Evolutionary conservation across 345 rosid species (phyloP), one percentile per base, ranked within the genome.

Genomic region (Balakata baccata): DNA sequence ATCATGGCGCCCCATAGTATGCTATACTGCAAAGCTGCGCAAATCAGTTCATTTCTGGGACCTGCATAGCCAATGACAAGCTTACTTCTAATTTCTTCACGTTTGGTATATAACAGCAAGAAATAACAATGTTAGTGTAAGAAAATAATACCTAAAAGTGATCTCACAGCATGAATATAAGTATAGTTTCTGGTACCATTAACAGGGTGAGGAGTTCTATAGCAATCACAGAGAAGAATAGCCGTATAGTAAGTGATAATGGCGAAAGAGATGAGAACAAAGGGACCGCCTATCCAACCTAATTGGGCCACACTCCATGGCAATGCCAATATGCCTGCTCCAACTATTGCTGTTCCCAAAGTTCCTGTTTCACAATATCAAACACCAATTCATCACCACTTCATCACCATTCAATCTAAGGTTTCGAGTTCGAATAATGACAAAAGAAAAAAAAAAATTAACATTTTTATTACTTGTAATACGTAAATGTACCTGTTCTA

Each of bases 1-100:
- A 87, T 77, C 45, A 83, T 81, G 51, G 75, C 72, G 20, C 89
- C 89, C 66, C 84, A 78, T 0, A 83, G 74, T 37, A 79, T 68
- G 16, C 73, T 58, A 74, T 83, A 81, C 11, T 86, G 89, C 75
- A 79, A 73, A 7, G 77, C 25, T 18, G 79, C 86, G 75, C 89
- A 83, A 51, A 83, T 12, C 22, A 72, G 61, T 72, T 72, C 69
- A 63, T 53, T 62, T 20, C 22, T 72, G 37, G 75, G 75, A 51
- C 75, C 75, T 72, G 75, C 69, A 62, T 39, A 62, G 6, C n/a
- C 29, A 23, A 23, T 23, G 2, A 11, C n/a, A n/a, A n/a, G n/a
- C n/a, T n/a, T n/a, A n/a, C n/a, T n/a, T n/a, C n/a, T n/a, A n/a
- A n/a, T n/a, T n/a, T n/a, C n/a, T n/a, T n/a, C n/a, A n/a, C n/a